Base-by-base conservation (phyloP, 1,284 basidiomycete genomes). In the Phaffia rhodozyma region DNA sequence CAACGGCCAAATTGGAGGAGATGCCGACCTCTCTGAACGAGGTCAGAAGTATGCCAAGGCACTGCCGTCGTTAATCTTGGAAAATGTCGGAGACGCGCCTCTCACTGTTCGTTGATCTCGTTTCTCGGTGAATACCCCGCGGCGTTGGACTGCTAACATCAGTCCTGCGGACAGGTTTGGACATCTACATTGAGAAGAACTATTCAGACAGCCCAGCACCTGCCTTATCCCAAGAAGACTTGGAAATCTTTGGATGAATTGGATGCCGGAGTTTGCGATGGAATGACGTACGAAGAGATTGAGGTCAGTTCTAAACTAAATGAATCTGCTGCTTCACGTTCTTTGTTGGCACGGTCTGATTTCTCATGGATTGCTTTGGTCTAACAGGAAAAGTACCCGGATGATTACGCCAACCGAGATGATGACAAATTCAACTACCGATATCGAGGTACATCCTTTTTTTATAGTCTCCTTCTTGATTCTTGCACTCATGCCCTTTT, bases 341-440 rank as follows among this genome's bases (percentile, higher is more conserved):
- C 32, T 53, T 49, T 16, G 27, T 32, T 9, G 6, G 56, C 20
- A 62, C 53, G n/a, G 13, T 16, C 38, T 43, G 5, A 7, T 7
- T 16, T 43, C 13, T 29, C 3, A 7, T 43, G 2, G 13, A 11
- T 60, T 9, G 27, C 13, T 32, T 6, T 25, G 32, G 7, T 18
- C 27, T 65, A 64, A 55, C 73, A 93, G 87, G 83, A 86, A 79
- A 85, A 85, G 59, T 98, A 97, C 73, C 96, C 96, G 0, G 96
- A 99, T 69, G 96, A 99, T 75, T 97, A 94, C 73, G 93, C 91
- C n/a, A 91, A 91, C 72, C 84, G 96, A 30, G 96, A 98, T 72
- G 92, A 98, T 62, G 96, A 99, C 79, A 99, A 99, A 77, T 99
- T 97, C 78, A 98, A 98, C 78, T 99, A 99, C 75, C 85, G 96